These are phyloP conservation scores for Panellus pusillus DNA, from an alignment of 768 basidiomycete species.

Conservation along the genomic window DNA sequence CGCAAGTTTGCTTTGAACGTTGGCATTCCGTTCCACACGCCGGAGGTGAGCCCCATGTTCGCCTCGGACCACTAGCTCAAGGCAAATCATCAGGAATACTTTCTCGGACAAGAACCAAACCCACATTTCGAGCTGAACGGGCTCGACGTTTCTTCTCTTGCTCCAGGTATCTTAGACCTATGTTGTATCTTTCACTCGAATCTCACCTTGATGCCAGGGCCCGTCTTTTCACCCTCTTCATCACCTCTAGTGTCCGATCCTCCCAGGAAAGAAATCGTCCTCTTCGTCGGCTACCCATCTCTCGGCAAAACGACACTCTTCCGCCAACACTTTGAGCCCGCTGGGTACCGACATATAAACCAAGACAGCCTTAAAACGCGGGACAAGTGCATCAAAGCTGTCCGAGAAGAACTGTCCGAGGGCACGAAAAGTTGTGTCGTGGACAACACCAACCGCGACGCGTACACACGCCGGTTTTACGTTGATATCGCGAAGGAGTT, in stretches of 20 bases:
- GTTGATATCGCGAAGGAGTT: slow-evolving; percentile 61
- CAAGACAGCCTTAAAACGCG: slow-evolving; percentile 81
- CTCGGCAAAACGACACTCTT: slow-evolving; percentile 86
- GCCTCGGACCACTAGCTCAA: not conserved
- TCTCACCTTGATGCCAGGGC: slow-evolving; percentile 38
- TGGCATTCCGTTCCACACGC: slow-evolving; percentile 74
- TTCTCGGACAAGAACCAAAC: slow-evolving; percentile 52
- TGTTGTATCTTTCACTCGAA: not conserved
- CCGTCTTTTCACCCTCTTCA: slow-evolving; percentile 49
- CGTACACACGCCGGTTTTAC: slow-evolving; percentile 67
- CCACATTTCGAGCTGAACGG: slow-evolving; percentile 56
- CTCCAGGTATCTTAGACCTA: slow-evolving; percentile 31
- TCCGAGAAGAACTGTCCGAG: slow-evolving; percentile 50
- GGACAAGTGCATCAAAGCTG: slow-evolving; percentile 69
- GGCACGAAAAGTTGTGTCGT: slow-evolving; percentile 75
- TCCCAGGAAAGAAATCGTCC: slow-evolving; percentile 40
- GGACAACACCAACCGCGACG: slow-evolving; percentile 94
- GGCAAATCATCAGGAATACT: slow-evolving; percentile 63
- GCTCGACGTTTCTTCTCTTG: slow-evolving; percentile 58
- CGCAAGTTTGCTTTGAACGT: slow-evolving; percentile 83
- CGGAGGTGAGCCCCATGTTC: slow-evolving; percentile 59
- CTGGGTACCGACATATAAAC: slow-evolving; percentile 80
- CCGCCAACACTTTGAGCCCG: slow-evolving; percentile 60
- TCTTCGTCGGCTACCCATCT: slow-evolving; percentile 56
- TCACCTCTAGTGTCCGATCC: slow-evolving; percentile 47